Evolutionary conservation across 257 asterid genomes (phyloP), one percentile per base, ranked within the genome.

Genomic region (Prunella vulgaris): DNA sequence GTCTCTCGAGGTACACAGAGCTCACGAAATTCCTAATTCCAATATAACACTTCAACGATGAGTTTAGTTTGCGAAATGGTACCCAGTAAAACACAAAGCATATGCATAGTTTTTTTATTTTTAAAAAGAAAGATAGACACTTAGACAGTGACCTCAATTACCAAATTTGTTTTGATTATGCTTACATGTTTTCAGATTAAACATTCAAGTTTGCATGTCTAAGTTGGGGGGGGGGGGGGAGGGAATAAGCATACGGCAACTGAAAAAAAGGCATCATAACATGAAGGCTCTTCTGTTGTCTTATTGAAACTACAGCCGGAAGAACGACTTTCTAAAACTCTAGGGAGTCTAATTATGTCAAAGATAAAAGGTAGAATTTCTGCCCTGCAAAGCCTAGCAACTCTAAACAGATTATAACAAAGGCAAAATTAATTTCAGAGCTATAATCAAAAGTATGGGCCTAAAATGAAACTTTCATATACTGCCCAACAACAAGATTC

Each of bases 1-100:
- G 66, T 4, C 73, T 22, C 74, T 25, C 62, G 69, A 21, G 3
- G 28, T 37, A 46, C 20, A 63, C 37, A 22, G 44, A 28, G 57
- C 71, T 58, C 60, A 54, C 32, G 7, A 58, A 33, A 30, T n/a
- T 17, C 65, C 74, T 30, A 57, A 28, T 67, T 42, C 71, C 51
- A 40, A 61, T 59, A 52, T 76, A 60, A 54, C 46, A 32, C 14
- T 37, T 18, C 13, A 60, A 35, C 7, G 22, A 7, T 27, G 33
- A 61, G 25, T 35, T 28, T 44, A 7, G 22, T 5, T 25, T 18
- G 24, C 61, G 49, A 54, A 46, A 37, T 8, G 21, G 3, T 32
- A 59, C 49, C 40, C 15, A 44, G 35, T 10, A 13, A 54, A 6
- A 49, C 40, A 18, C 27, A 13, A 5, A 59, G 24, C 10, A 35